A percentile compares a stretch with the other conserved stretches of the same genome.
These are phyloP conservation scores for Crithidia sp. DNA, from an alignment of 208 protist genomes.

Conservation along the genomic window DNA sequence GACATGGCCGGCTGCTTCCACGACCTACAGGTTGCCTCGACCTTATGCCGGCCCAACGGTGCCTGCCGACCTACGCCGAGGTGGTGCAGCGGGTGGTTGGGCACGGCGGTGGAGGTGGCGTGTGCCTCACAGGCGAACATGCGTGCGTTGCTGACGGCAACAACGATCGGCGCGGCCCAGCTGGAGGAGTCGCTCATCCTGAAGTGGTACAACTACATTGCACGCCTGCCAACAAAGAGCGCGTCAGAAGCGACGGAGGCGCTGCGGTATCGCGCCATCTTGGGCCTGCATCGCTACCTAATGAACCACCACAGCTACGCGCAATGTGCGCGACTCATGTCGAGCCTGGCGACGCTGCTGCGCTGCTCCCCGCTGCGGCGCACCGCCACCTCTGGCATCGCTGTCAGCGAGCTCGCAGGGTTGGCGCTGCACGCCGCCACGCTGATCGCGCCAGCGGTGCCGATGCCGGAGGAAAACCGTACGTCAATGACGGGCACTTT, in stretches of 20 bases:
- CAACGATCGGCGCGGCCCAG: slow-evolving; percentile 30
- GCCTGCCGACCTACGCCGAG: slow-evolving; percentile 39
- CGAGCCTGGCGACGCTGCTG: slow-evolving; percentile 66
- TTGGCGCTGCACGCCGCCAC: slow-evolving; percentile 74
- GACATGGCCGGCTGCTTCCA: slow-evolving; percentile 56
- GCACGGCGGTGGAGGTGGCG: slow-evolving; percentile 48
- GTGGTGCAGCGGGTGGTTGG: slow-evolving; percentile 44
- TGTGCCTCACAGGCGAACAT: slow-evolving; percentile 51
- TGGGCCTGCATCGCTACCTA: slow-evolving; percentile 75
- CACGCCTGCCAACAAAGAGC: slow-evolving; percentile 63
- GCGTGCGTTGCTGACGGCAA: slow-evolving; percentile 40
- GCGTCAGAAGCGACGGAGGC: slow-evolving; percentile 50
- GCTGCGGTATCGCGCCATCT: slow-evolving; percentile 57
- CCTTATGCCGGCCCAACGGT: slow-evolving; percentile 31
- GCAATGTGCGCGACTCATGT: slow-evolving; percentile 77
- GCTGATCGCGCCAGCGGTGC: slow-evolving; percentile 55
- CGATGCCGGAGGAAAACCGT: slow-evolving; percentile 9
- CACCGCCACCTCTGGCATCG: slow-evolving; percentile 31
- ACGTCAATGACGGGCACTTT: no score
- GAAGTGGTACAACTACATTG: slow-evolving; percentile 71
- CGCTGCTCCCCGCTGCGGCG: slow-evolving; percentile 68
- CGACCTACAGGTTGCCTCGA: slow-evolving; percentile 61
- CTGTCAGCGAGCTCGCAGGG: slow-evolving; percentile 60
- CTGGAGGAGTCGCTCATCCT: slow-evolving; percentile 54
- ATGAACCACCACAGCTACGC: slow-evolving; percentile 80